Evolutionary conservation across 164 flowering plant genomes (phyloP).

Genomic region (Platanus orientalis): DNA sequence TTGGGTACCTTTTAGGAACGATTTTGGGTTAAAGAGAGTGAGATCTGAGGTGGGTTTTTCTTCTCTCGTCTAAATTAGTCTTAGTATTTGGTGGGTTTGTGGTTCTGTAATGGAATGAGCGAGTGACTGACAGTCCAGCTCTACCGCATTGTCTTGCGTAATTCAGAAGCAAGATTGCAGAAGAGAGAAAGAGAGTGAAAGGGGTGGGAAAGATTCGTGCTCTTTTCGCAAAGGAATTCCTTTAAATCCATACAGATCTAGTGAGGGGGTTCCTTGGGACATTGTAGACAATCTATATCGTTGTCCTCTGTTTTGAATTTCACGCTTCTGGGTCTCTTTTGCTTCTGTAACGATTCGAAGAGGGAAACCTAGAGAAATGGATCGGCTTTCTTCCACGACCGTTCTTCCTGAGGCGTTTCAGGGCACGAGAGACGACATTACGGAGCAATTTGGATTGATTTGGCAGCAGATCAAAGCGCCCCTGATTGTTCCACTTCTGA

Average conservation of each 20-base stretch:
- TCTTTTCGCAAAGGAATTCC: constrained; percentile 20
- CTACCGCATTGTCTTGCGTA: constrained; percentile 29
- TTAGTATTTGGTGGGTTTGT: background rate
- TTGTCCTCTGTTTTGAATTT: background rate
- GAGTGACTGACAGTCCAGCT: constrained; percentile 13
- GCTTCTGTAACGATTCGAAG: background rate
- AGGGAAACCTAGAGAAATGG: constrained; percentile 29
- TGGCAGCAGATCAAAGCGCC: constrained; percentile 72
- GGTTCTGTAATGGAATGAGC: constrained; percentile 3
- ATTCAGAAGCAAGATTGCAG: constrained; percentile 24
- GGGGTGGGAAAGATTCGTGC: constrained; percentile 22
- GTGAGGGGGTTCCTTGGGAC: constrained; percentile 1
- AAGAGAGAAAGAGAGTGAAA: constrained; percentile 12
- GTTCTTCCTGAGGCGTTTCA: constrained; percentile 51
- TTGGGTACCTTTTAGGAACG: background rate
- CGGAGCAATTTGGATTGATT: constrained; percentile 46
- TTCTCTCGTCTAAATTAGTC: background rate
- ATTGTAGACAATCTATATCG: background rate
- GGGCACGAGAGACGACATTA: constrained; percentile 42
- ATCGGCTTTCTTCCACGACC: constrained; percentile 30
- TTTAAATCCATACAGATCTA: constrained; percentile 31
- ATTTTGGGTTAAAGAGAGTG: background rate
- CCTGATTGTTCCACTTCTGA: constrained; percentile 67
- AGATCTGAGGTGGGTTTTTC: constrained; percentile 9
- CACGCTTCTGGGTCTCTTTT: constrained; percentile 12